Evolutionary conservation across 805 yeast species (phyloP).

Genomic region (Wickerhamiella siamensis): DNA sequence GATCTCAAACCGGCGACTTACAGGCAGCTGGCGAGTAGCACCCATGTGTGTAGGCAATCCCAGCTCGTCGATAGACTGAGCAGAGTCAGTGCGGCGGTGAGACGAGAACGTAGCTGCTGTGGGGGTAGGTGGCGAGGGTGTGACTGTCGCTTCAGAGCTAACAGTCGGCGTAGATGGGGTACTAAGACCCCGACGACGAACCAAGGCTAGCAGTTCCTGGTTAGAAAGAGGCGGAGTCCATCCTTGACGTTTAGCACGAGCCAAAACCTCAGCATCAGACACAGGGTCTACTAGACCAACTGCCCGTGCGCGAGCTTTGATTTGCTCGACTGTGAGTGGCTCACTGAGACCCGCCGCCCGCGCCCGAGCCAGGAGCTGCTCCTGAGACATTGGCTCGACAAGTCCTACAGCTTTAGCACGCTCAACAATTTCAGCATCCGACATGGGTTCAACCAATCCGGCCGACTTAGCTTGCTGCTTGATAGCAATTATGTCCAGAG

Average conservation of each 20-base stretch:
- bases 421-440: conserved; percentile 4
- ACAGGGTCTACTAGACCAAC: conserved; percentile 48
- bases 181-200: background rate
- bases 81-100: background rate
- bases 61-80: background rate
- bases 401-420: conserved; percentile 18
- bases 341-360: conserved; percentile 6
- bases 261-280: conserved; percentile 16
- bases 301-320: conserved; percentile 26
- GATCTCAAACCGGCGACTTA: conserved; percentile 5
- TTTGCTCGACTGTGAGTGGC: conserved; percentile 7
- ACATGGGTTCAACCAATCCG: conserved; percentile 7
- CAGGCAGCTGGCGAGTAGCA: background rate
- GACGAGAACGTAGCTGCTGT: background rate
- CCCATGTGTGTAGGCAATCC: background rate
- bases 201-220: conserved; percentile 1
- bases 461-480: conserved; percentile 28
- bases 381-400: conserved; percentile 7
- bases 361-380: conserved; percentile 6
- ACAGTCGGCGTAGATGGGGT: background rate
- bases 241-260: conserved; percentile 14
- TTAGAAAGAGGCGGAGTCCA: conserved; percentile 10
- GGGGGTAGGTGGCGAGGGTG: background rate
- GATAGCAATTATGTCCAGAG: conserved; percentile 12
- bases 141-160: background rate